A percentile compares a stretch with the other conserved stretches of the same genome.
Conservation (phyloP, 495 filamentous ascomycete species). For the Hamigera avellanea region DNA sequence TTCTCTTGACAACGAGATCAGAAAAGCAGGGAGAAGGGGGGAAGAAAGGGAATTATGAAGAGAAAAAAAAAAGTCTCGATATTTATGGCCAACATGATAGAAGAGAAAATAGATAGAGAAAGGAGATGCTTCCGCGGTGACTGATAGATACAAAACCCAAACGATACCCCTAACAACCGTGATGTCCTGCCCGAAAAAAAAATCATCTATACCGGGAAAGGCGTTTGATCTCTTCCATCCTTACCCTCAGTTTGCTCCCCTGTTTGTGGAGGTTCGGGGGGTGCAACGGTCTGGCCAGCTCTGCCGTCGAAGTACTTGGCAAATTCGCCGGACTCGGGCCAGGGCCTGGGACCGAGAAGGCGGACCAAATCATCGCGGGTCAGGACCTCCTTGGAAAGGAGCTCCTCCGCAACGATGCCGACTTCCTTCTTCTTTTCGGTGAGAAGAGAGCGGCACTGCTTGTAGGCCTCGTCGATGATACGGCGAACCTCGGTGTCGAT, state of each 20-base stretch:
- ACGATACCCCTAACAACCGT: slow-evolving; percentile 18
- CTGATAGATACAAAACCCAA: slow-evolving; percentile 13
- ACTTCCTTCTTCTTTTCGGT: slow-evolving; percentile 78
- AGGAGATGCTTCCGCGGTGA: slow-evolving; percentile 15
- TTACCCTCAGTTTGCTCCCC: slow-evolving; percentile 23
- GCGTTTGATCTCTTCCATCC: slow-evolving; percentile 33
- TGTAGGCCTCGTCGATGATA: slow-evolving; percentile 85
- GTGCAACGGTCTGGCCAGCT: slow-evolving; percentile 37
- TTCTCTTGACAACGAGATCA: too few species aligned
- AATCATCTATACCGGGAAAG: slow-evolving; percentile 24
- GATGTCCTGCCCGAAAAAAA: slow-evolving; percentile 5
- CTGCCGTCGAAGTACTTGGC: slow-evolving; percentile 73
- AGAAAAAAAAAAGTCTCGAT: too few species aligned
- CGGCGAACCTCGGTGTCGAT: slow-evolving; percentile 86
- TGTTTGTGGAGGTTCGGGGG: slow-evolving; percentile 41
- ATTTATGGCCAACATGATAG: too few species aligned
- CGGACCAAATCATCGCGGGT: slow-evolving; percentile 83
- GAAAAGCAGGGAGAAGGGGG: slow-evolving; percentile 4
- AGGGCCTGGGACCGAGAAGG: slow-evolving; percentile 71
- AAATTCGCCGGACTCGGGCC: slow-evolving; percentile 77
- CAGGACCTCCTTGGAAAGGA: slow-evolving; percentile 84
- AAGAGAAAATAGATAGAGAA: slow-evolving; percentile 17
- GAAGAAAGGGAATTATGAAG: slow-evolving; percentile 6
- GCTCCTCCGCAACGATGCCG: slow-evolving; percentile 83
- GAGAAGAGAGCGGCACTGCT: slow-evolving; percentile 75